Base-by-base conservation (phyloP, 148 eudicot genomes). In the Rhododendron molle region DNA sequence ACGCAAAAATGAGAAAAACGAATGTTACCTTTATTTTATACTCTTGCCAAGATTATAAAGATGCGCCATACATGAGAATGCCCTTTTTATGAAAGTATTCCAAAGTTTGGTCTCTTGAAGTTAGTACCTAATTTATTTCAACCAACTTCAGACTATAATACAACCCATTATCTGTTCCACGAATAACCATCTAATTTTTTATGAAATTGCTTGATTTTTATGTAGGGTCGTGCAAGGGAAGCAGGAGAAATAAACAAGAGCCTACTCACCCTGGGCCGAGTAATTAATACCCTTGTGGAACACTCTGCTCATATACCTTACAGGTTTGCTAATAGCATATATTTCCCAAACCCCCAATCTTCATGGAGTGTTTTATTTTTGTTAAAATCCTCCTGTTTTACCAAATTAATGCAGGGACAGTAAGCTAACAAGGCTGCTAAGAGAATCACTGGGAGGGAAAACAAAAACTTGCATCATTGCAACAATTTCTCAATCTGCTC, bases 181-280 rank as follows among this genome's bases (percentile, higher is more conserved):
- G 30, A 76, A 67, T 23, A 15, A 23, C 36, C 34, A 69, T 69
- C 13, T 71, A 30, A 56, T 72, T 85, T 69, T 23, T 10, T 0
- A n/a, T 47, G 58, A 82, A 34, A n/a, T 28, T 78, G 73, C 21
- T 20, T 34, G 65, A 54, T 73, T 83, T 32, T 30, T 82, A 85
- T 88, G 81, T 86, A 95, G 98, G 90, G 88, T 49, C 93, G 95
- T 84, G 94, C 95, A 40, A 88, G 96, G 69, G 98, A 95, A 90
- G 97, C 94, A 58, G 97, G 97, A 84, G 98, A 95, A 93, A 95
- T 95, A 85, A 95, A 94, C 89, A 95, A 94, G 91, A 94, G 98
- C 89, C 90, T 95, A 84, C 97, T 95, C 28, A 95, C 97, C 44
- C 91, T 95, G 73, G 97, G 97, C 18, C 92, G 97, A 81, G 96